Evolutionary conservation across 2,329 filamentous ascomycete species (phyloP).

Genomic region (Talaromyces sp.): DNA sequence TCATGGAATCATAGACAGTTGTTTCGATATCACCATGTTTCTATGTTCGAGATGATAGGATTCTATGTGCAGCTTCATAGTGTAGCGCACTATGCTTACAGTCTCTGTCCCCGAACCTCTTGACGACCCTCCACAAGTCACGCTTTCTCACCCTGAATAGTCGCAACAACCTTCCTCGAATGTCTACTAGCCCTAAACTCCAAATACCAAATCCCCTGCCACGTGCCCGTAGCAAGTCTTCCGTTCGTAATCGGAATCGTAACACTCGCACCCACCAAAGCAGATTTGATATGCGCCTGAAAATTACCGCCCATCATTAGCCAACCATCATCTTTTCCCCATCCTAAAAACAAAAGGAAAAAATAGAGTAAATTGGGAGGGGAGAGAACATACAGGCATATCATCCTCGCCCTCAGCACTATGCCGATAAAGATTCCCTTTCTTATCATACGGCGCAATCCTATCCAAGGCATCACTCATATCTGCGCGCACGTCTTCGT

Average conservation of each 20-base stretch:
- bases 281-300: conserved; percentile 86
- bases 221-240: conserved; percentile 61
- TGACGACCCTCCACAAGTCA: conserved; percentile 14
- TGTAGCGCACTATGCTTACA: neutral
- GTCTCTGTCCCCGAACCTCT: neutral
- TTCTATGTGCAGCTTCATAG: no score
- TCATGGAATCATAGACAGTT: conserved; percentile 30
- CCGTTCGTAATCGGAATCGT: conserved; percentile 89
- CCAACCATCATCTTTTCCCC: no score
- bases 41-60: neutral
- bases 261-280: conserved; percentile 80
- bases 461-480: conserved; percentile 93
- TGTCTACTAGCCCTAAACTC: conserved; percentile 79
- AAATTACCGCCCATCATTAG: no score
- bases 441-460: conserved; percentile 76
- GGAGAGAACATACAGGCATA: conserved; percentile 64
- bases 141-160: conserved; percentile 78
- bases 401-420: conserved; percentile 83
- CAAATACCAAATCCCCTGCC: conserved; percentile 80
- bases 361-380: conserved; percentile 1
- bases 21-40: neutral
- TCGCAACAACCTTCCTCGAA: conserved; percentile 77
- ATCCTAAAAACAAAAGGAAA: conserved; percentile 4
- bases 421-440: conserved; percentile 76
- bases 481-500: conserved; percentile 77